Conservation (phyloP, 352 stramenopile genomes). For the Phytophthora crassamura region DNA sequence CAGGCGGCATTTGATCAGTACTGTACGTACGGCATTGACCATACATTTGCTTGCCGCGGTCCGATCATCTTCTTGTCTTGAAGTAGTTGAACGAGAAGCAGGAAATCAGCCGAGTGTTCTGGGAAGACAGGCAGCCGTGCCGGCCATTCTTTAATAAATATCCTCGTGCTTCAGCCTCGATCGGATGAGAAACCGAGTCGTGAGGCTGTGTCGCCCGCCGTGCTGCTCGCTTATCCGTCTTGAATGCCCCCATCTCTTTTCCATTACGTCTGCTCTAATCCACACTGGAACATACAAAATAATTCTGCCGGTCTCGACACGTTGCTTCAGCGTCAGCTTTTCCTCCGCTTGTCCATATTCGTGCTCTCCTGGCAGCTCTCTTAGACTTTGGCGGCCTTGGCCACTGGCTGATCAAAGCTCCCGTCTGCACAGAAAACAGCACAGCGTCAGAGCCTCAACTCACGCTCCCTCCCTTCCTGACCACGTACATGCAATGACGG, state of each 20-base stretch:
- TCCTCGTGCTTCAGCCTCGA: slow-evolving; percentile 3
- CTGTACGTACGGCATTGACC: slow-evolving; percentile 6
- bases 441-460: background rate
- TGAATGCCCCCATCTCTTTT: slow-evolving; percentile 25
- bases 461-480: background rate
- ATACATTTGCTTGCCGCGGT: slow-evolving; percentile 25
- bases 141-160: too few relatives aligned
- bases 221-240: slow-evolving; percentile 9
- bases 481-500: slow-evolving; percentile 55
- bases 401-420: slow-evolving; percentile 43
- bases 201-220: slow-evolving; percentile 3
- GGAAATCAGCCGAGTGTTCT: too few relatives aligned
- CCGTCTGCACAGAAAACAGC: slow-evolving; percentile 37
- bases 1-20: slow-evolving; percentile 15
- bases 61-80: background rate
- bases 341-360: slow-evolving; percentile 4
- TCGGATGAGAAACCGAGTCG: background rate
- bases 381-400: slow-evolving; percentile 37
- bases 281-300: slow-evolving; percentile 41
- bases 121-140: slow-evolving; percentile 11
- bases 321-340: slow-evolving; percentile 8
- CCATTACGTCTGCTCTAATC: slow-evolving; percentile 36
- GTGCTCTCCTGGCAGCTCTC: background rate
- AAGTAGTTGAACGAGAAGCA: slow-evolving; percentile 4
- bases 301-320: slow-evolving; percentile 12